Evolutionary conservation across 345 rosid genomes (phyloP), one percentile per base, ranked within the genome.

Genomic region (Melaleuca quinquenervia): DNA sequence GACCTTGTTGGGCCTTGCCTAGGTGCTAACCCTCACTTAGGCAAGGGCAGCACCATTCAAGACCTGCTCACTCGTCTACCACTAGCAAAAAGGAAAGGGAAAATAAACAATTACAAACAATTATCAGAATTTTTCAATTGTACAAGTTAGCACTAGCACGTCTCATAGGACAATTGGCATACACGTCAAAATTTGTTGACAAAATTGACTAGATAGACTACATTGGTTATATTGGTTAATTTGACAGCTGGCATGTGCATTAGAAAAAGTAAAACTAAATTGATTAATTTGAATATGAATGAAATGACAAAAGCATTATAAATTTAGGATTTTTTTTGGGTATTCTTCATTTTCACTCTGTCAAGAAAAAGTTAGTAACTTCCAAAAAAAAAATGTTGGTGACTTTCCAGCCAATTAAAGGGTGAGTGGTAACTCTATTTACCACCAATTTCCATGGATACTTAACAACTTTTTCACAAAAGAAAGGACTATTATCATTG

Each of bases 91-190:
- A 0, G 36, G 14, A 27, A 60, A 27, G 36, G 15, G 18, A 12
- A 58, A 12, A 53, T 3, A 10, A 20, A 53, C 6, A 7, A 53
- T 3, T 53, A 2, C 12, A 60, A 0, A 1, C n/a, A 60, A 13
- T 2, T 58, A 27, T 3, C 3, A 6, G 27, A 60, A 6, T n/a
- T n/a, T n/a, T n/a, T n/a, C n/a, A 60, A 1, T n/a, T 60, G 0
- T 27, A 2, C 14, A 60, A 1, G 7, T n/a, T 5, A 6, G 8
- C 0, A 0, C 1, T 1, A 0, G 4, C 36, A 1, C 7, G 2
- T 2, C 74, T 6, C 14, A 3, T 6, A 60, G 4, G 15, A 27
- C 0, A 1, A 0, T 0, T 0, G 0, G 20, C 36, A 27, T 13
- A 0, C 20, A 60, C 3, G 9, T 60, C 1, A 13, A 0, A 13